phyloP scores from a whole-genome alignment of 768 basidiomycete species.

The Mycena amicta region DNA sequence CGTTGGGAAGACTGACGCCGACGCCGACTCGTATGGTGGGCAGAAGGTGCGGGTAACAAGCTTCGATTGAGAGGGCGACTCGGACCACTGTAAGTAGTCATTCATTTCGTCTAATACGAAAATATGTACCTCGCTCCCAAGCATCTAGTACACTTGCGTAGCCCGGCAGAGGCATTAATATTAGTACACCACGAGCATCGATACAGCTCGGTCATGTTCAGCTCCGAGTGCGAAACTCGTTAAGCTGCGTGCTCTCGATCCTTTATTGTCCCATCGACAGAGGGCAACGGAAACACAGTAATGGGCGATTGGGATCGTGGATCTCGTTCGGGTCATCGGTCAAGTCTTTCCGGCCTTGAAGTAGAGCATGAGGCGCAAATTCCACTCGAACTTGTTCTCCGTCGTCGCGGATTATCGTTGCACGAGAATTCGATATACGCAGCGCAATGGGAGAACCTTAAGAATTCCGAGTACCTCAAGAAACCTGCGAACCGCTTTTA shows the following conservation, averaged over 20 bases:
- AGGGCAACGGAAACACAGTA: too few species aligned
- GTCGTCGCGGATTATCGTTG: constrained; percentile 45
- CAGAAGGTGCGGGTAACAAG: too few species aligned
- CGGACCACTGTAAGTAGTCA: too few species aligned
- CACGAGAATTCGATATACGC: background rate
- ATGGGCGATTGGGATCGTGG: too few species aligned
- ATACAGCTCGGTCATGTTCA: constrained; percentile 21
- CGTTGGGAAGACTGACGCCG: background rate
- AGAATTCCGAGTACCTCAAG: too few species aligned
- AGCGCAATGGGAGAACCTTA: background rate
- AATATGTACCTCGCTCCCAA: constrained; percentile 28
- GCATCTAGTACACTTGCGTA: constrained; percentile 46
- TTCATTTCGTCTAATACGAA: too few species aligned
- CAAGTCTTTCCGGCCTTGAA: too few species aligned
- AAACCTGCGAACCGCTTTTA: constrained; percentile 44
- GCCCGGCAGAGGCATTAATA: constrained; percentile 47
- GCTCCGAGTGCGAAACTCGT: background rate
- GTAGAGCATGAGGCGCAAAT: constrained; percentile 21
- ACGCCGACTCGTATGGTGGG: background rate
- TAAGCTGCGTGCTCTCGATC: background rate
- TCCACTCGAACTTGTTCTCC: constrained; percentile 26
- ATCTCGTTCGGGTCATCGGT: too few species aligned
- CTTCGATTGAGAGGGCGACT: too few species aligned
- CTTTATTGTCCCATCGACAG: constrained; percentile 35
- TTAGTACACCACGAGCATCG: constrained; percentile 47